Conservation (phyloP, 208 protist genomes). For the Trypanosoma lewisi region DNA sequence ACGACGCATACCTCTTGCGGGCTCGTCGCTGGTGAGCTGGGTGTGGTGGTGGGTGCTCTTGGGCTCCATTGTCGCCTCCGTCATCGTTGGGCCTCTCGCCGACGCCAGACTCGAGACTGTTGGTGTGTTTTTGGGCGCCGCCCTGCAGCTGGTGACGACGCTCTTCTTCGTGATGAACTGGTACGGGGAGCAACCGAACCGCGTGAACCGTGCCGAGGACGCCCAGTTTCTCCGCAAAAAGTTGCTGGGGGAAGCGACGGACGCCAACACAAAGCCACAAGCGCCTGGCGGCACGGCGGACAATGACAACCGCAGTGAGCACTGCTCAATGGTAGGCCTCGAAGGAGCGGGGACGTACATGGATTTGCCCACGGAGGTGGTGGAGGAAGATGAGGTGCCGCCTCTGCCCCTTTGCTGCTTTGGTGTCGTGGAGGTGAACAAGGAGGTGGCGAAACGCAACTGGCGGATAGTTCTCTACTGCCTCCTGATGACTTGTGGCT, state of each 20-base stretch:
- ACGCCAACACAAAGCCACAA: background rate
- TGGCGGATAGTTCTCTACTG: conserved; percentile 55
- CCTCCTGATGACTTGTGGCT: conserved; percentile 38
- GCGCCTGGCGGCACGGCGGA: background rate
- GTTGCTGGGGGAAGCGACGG: conserved; percentile 3
- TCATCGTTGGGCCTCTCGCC: conserved; percentile 54
- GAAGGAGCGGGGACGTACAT: too few species aligned
- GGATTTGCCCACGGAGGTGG: too few species aligned
- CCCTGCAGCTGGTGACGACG: conserved; percentile 43
- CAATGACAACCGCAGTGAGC: background rate
- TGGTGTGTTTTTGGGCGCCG: conserved; percentile 55
- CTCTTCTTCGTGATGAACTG: conserved; percentile 65
- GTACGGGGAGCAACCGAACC: conserved; percentile 65
- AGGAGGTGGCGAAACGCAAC: conserved; percentile 50
- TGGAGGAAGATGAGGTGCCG: background rate
- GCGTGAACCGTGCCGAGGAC: conserved; percentile 48
- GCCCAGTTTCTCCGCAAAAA: conserved; percentile 28
- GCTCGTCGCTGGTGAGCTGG: conserved; percentile 59
- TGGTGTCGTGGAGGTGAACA: conserved; percentile 63
- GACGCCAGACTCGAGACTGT: conserved; percentile 44
- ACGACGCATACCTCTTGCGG: conserved; percentile 36
- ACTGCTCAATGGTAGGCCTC: background rate
- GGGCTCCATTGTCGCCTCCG: conserved; percentile 40
- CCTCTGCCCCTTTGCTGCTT: background rate
- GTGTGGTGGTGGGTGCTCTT: conserved; percentile 61